Evolutionary conservation across 768 basidiomycete genomes (phyloP), one percentile per base, ranked within the genome.

Genomic region (Boletus rubroflammeus): DNA sequence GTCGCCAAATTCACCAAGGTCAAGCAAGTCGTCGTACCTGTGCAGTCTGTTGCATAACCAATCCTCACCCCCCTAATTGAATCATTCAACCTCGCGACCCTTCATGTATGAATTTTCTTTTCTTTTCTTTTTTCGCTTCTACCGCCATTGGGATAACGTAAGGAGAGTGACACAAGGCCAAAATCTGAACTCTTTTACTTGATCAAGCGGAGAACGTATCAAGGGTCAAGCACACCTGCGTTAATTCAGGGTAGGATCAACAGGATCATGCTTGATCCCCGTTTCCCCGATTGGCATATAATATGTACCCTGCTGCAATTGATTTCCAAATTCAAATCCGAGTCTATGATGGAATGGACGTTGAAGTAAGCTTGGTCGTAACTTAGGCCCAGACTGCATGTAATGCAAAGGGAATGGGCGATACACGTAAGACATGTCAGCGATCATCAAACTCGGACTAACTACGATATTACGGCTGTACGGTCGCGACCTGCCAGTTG

Each of bases 1-100:
- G 77, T 86, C 41, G 65, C 73, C 5, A 70, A 72, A 9, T 70
- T 86, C 40, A 78, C 73, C 57, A 80, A 73, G 62, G 75, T 73
- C n/a, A 82, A 85, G 66, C 72, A 75, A 31, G 69, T 65, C 25
- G 71, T 85, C 14, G 79, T 82, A 10, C 63, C 67, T 3, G 47
- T 47, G 25, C 21, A 62, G 36, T 1, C 44, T 0, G n/a, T 6
- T 6, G 39, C 34, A n/a, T 47, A 19, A 55, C 5, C 21, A 34
- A 26, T 15, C 11, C 8, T 32, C 35, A 10, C 5, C 32, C 21
- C n/a, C 17, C 15, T 19, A 21, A 8, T 43, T 49, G 6, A 5
- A 26, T 40, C 5, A 36, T 19, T 54, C 25, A 6, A 52, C 44
- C 21, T 47, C 25, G 26, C 23, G 14, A 29, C 7, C 44, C 21